phyloP scores from a whole-genome alignment of 306 rosid species.

The Nissolia schottii region DNA sequence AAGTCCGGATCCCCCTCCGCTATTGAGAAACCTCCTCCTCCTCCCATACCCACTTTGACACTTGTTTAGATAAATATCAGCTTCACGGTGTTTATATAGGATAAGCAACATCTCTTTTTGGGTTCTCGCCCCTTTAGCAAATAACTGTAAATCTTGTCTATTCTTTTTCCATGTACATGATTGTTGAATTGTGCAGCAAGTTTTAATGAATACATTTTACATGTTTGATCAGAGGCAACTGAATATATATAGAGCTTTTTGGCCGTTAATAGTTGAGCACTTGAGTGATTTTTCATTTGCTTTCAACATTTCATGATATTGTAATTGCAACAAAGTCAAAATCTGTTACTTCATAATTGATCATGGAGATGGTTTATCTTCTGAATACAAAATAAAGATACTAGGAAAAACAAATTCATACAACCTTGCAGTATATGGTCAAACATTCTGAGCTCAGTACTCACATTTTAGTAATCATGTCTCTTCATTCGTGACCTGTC shows the following conservation, averaged over 20 bases:
- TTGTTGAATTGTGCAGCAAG: conserved; percentile 9
- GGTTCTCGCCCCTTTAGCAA: conserved; percentile 2
- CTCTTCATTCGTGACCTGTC: conserved; percentile 1
- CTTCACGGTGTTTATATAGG: conserved; percentile 15
- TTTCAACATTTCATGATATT: neutral
- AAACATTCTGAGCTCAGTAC: neutral
- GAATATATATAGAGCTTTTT: neutral
- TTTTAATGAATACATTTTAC: conserved; percentile 4
- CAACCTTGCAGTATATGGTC: neutral
- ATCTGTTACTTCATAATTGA: neutral
- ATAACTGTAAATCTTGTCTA: conserved; percentile 54
- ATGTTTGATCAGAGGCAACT: conserved; percentile 19
- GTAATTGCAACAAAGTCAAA: neutral
- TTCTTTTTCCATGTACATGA: conserved; percentile 18
- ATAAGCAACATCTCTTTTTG: neutral
- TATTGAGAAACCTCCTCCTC: conserved; percentile 34
- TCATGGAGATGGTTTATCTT: neutral
- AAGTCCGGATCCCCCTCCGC: conserved; percentile 40
- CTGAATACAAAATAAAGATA: neutral
- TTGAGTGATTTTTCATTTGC: neutral
- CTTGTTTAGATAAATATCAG: conserved; percentile 30
- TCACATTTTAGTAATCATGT: neutral
- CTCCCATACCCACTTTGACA: conserved; percentile 47
- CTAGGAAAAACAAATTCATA: neutral
- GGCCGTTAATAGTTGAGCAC: neutral